phyloP scores from a whole-genome alignment of 352 stramenopile species.

The Ophiocytium majus region DNA sequence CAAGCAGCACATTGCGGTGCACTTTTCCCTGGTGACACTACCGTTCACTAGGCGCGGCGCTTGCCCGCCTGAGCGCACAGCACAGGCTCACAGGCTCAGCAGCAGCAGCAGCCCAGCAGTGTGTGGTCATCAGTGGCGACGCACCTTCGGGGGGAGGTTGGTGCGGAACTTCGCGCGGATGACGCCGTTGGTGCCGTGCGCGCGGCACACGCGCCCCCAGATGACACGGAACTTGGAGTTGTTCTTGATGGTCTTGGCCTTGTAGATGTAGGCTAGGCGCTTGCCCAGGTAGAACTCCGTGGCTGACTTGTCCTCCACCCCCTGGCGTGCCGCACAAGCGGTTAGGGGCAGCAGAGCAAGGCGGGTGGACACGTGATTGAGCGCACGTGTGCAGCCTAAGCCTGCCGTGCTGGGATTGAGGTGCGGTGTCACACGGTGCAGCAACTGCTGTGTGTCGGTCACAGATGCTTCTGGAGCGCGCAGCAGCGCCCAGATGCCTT shows the following conservation, averaged over 20 bases:
- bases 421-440: no score
- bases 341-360: no score
- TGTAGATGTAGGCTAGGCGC: conserved; percentile 99
- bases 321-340: conserved; percentile 47
- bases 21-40: not conserved
- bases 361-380: no score
- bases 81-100: not conserved
- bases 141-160: conserved; percentile 85
- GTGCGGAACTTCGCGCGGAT: conserved; percentile 97
- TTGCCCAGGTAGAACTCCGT: conserved; percentile 99
- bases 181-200: conserved; percentile 96
- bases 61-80: not conserved
- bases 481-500: no score
- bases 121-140: not conserved
- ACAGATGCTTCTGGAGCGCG: no score
- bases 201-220: conserved; percentile 95
- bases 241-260: conserved; percentile 65
- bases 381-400: no score
- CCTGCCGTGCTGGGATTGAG: no score
- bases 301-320: conserved; percentile 95
- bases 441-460: no score
- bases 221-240: conserved; percentile 95
- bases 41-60: not conserved
- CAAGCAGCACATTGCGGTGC: not conserved
- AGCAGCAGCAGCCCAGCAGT: not conserved